Evolutionary conservation across 257 asterid genomes (phyloP), one percentile per base, ranked within the genome.

Genomic region (Nicotiana knightiana): DNA sequence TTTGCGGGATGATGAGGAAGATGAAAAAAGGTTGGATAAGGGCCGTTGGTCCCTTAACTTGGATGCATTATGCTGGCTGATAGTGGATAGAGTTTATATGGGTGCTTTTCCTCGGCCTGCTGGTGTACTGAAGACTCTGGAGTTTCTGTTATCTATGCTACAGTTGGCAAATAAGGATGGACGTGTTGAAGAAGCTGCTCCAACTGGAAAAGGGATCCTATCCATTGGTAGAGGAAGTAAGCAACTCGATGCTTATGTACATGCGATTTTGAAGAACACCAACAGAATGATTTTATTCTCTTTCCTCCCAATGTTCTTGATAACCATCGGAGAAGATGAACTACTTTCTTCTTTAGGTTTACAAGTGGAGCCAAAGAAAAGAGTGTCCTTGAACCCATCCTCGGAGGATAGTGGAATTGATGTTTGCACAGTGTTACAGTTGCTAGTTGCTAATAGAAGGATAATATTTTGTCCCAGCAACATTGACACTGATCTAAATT

Each of bases 111-210:
- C 97, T 82, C 98, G 89, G 91, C 97, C 98, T 80, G 85, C 91
- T 77, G 93, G 88, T 84, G 97, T 96, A 51, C 86, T 96, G 85
- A 90, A 89, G 87, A 94, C 97, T 77, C 92, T 94, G 85, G 99
- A 96, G 85, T 96, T 96, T 87, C 87, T 96, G 89, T 82, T 94
- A 84, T 96, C 99, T 82, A 94, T 96, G 98, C 85, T 96, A 82
- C 99, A 96, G 86, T 90, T 96, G 88, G 99, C 98, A 83, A 93
- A 96, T 88, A 96, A 94, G 88, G 99, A 93, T 89, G 99, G 99
- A 32, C 93, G 97, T 51, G 89, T 96, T 88, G 99, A 96, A 90
- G 98, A 91, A 67, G 89, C 94, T 53, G 81, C 90, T 82, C 98
- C 98, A 30, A 84, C 90, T 26, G 97, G 97, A 28, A 96, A 92